A percentile compares a stretch with the other conserved stretches of the same genome.
These are phyloP conservation scores for Xylariaceae sp. DNA, from an alignment of 2,329 filamentous ascomycete genomes.

Conservation along the genomic window DNA sequence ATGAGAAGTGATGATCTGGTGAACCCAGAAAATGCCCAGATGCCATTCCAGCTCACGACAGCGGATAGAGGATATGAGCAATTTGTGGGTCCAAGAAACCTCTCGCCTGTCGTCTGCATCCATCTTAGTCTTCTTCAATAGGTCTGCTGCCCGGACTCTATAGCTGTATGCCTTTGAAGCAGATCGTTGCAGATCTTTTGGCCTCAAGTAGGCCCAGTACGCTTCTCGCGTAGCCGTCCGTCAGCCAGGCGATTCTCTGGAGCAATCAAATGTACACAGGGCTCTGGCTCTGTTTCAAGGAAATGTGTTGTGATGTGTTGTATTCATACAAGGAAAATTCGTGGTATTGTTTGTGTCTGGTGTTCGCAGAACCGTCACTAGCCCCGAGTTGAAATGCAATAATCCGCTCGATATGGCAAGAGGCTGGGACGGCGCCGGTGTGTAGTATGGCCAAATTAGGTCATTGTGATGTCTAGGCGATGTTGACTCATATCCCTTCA, in stretches of 20 bases:
- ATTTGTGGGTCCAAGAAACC: constrained; percentile 9
- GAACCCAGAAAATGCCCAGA: constrained; percentile 15
- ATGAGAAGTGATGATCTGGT: constrained; percentile 11
- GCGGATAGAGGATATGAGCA: constrained; percentile 10
- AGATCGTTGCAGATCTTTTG: too few species aligned
- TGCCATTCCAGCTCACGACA: constrained; percentile 5
- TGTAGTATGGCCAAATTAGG: background rate
- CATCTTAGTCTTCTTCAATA: constrained; percentile 17
- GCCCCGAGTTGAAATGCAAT: too few species aligned
- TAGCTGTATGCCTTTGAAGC: too few species aligned
- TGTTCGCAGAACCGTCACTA: constrained; percentile 14
- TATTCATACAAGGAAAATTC: constrained; percentile 22
- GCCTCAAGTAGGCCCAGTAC: constrained; percentile 7
- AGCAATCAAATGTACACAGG: constrained; percentile 8
- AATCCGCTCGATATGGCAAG: background rate
- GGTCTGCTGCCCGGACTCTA: background rate
- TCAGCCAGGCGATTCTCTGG: constrained; percentile 1
- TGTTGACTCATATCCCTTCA: background rate
- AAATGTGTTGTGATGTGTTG: constrained; percentile 10
- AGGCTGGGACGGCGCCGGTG: background rate
- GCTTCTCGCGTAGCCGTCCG: constrained; percentile 6
- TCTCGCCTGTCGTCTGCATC: constrained; percentile 11
- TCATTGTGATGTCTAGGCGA: too few species aligned
- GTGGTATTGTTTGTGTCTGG: constrained; percentile 11
- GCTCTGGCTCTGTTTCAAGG: background rate